Evolutionary conservation across 805 yeast genomes (phyloP).

Genomic region (Wickerhamiella nectarea): DNA sequence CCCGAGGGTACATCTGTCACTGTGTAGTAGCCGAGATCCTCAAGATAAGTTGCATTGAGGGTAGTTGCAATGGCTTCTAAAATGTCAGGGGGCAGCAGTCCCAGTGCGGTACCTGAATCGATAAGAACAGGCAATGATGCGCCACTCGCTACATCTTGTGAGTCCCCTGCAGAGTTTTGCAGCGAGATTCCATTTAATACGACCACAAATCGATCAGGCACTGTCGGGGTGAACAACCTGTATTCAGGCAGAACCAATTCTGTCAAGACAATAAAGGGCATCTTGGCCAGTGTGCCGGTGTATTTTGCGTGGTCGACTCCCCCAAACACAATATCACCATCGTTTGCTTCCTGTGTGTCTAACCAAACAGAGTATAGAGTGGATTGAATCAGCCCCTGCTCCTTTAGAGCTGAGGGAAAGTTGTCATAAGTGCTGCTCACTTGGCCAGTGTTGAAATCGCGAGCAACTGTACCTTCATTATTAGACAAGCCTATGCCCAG

Average conservation of each 20-base stretch:
- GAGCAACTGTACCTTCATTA: constrained; percentile 31
- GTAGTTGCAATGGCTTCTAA: constrained; percentile 17
- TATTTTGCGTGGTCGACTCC: constrained; percentile 29
- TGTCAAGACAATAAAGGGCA: constrained; percentile 15
- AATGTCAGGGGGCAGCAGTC: constrained; percentile 32
- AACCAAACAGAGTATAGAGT: constrained; percentile 34
- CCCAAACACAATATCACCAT: constrained; percentile 29
- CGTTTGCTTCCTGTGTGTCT: constrained; percentile 27
- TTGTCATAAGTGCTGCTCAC: constrained; percentile 15
- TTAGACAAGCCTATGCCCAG: constrained; percentile 60
- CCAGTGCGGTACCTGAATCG: constrained; percentile 45
- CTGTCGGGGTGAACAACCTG: constrained; percentile 2
- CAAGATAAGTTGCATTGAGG: constrained; percentile 13
- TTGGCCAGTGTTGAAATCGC: constrained; percentile 6
- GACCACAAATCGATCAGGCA: constrained; percentile 10
- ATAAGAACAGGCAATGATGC: constrained; percentile 23
- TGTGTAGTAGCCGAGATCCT: constrained; percentile 25
- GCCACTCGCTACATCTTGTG: neutral
- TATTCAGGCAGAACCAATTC: neutral
- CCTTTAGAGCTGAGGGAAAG: constrained; percentile 23
- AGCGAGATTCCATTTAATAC: constrained; percentile 5
- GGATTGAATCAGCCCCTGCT: constrained; percentile 29
- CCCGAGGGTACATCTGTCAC: neutral
- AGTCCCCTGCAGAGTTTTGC: neutral
- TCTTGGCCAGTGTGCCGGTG: constrained; percentile 23